Percentiles rank a stretch among this genome's conserved stretches.
Conservation (phyloP, 768 basidiomycete species). For the Pleurotus eryngii region DNA sequence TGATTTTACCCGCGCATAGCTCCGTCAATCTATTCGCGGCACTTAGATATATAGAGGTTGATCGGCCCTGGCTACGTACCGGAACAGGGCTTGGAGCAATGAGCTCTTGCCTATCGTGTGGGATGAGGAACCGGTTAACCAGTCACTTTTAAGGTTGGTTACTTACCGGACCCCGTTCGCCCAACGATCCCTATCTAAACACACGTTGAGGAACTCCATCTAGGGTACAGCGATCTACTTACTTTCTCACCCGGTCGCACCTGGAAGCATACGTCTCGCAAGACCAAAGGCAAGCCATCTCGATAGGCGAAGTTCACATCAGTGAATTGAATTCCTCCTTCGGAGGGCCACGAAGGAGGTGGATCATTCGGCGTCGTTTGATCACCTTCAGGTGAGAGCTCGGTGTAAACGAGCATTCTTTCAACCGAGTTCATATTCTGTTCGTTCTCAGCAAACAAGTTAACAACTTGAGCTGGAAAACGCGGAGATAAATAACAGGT, state of each 20-base stretch:
- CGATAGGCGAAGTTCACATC: constrained; percentile 57
- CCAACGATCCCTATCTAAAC: constrained; percentile 43
- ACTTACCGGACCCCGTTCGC: constrained; percentile 26
- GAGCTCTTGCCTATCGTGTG: constrained; percentile 44
- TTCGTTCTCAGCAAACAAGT: constrained; percentile 55
- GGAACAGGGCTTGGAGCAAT: constrained; percentile 51
- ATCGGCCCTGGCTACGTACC: constrained; percentile 25
- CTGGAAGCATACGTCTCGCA: constrained; percentile 57
- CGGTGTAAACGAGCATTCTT: constrained; percentile 63
- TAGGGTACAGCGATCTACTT: neutral
- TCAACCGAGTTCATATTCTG: constrained; percentile 68
- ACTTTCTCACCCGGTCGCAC: constrained; percentile 65
- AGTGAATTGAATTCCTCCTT: constrained; percentile 53
- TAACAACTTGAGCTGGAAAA: constrained; percentile 48
- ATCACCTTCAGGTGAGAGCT: constrained; percentile 53
- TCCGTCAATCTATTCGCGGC: constrained; percentile 41
- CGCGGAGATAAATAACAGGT: neutral
- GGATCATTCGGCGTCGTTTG: constrained; percentile 39
- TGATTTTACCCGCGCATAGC: constrained; percentile 51
- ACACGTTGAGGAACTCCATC: too few species aligned
- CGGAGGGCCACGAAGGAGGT: constrained; percentile 42
- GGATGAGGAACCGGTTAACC: neutral
- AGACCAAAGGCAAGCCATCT: constrained; percentile 58
- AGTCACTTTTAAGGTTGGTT: neutral
- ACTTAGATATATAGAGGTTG: constrained; percentile 21